Evolutionary conservation across 2,329 filamentous ascomycete species (phyloP).

Genomic region (Venturiaceae sp.): DNA sequence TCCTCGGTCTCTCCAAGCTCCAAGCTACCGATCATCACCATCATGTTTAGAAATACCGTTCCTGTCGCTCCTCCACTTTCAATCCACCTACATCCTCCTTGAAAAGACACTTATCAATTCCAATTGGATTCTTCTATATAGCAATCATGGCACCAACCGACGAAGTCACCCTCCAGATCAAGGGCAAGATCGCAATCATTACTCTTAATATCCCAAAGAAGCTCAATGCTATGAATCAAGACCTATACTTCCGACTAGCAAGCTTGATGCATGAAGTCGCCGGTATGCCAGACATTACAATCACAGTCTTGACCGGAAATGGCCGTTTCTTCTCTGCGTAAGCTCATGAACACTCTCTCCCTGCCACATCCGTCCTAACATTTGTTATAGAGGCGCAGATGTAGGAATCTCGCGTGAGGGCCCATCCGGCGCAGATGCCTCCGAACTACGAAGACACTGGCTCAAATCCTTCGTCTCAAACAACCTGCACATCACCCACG

Average conservation of each 20-base stretch:
- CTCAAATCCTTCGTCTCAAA: conserved; percentile 66
- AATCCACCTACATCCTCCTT: not conserved
- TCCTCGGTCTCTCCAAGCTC: not conserved
- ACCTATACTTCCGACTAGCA: conserved; percentile 70
- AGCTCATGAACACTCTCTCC: not conserved
- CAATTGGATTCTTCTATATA: not conserved
- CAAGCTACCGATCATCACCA: not conserved
- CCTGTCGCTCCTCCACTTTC: not conserved
- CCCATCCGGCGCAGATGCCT: conserved; percentile 18
- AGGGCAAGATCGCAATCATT: conserved; percentile 67
- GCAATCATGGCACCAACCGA: not conserved
- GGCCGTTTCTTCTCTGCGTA: conserved; percentile 83
- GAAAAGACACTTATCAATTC: not conserved
- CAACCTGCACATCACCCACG: conserved; percentile 83
- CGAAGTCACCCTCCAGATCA: conserved; percentile 49
- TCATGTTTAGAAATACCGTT: not conserved
- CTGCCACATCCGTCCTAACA: not conserved
- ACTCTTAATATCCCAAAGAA: conserved; percentile 79
- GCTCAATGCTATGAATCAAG: conserved; percentile 69
- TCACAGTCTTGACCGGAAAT: conserved; percentile 76
- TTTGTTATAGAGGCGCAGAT: conserved; percentile 61
- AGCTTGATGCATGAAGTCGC: conserved; percentile 69
- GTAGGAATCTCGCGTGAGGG: conserved; percentile 47
- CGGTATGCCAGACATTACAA: conserved; percentile 65
- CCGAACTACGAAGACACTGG: conserved; percentile 44